These are phyloP conservation scores for Chloranthus sessilifolius DNA, from an alignment of 164 flowering plant species.

Conservation along the genomic window DNA sequence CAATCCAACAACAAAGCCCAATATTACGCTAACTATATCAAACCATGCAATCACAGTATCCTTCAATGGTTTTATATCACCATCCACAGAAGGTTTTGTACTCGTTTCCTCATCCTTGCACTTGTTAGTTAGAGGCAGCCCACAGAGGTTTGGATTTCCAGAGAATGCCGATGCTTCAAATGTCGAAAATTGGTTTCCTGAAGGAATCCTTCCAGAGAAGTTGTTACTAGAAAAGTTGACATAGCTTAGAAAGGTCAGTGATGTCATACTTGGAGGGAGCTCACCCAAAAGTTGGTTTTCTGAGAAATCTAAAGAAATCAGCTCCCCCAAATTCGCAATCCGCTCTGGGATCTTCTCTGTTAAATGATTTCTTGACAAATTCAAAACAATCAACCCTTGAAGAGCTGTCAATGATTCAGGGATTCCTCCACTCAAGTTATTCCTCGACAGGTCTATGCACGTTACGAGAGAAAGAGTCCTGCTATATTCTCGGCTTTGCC, in stretches of 20 bases:
- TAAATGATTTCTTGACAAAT: slow-evolving; percentile 2
- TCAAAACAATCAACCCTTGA: not conserved
- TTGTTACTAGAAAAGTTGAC: no score
- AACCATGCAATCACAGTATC: not conserved
- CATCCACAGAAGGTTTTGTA: not conserved
- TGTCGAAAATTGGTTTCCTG: not conserved
- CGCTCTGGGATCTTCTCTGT: slow-evolving; percentile 1
- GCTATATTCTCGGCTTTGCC: not conserved
- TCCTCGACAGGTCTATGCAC: not conserved
- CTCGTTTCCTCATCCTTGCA: not conserved
- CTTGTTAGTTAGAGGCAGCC: not conserved
- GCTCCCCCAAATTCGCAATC: not conserved
- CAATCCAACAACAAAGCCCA: slow-evolving; percentile 3
- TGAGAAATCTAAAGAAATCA: slow-evolving; percentile 1
- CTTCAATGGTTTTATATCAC: no score
- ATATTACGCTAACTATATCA: slow-evolving; percentile 1
- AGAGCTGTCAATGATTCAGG: slow-evolving; percentile 9
- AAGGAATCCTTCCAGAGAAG: not conserved
- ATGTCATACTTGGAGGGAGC: not conserved
- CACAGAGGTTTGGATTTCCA: slow-evolving; percentile 5
- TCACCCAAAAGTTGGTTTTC: slow-evolving; percentile 5
- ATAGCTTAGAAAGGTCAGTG: no score
- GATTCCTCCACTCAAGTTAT: not conserved
- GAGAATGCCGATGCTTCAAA: not conserved
- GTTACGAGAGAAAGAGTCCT: slow-evolving; percentile 7